Evolutionary conservation across 2,329 filamentous ascomycete species (phyloP).

Genomic region (Sphaerulina vaccinii): DNA sequence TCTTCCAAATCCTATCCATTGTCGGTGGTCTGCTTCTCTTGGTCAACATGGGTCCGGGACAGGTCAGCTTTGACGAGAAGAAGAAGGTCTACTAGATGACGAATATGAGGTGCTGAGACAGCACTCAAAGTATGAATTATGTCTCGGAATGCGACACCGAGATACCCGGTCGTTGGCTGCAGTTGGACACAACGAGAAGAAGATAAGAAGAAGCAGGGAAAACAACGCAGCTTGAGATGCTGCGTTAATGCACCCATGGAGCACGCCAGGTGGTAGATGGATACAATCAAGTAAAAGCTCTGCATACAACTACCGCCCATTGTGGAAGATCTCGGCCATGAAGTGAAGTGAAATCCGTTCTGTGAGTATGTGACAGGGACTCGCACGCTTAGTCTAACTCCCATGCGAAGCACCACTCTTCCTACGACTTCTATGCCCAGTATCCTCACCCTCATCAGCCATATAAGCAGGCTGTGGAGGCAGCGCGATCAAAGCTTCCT

Average conservation of each 20-base stretch:
- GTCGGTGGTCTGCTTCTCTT: constrained; percentile 93
- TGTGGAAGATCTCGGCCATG: no score
- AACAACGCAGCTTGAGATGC: neutral
- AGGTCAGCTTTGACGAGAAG: constrained; percentile 99
- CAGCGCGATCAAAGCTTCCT: constrained; percentile 5
- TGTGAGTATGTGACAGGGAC: no score
- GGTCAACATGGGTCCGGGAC: constrained; percentile 97
- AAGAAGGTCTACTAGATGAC: constrained; percentile 89
- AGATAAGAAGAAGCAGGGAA: neutral
- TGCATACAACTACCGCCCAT: neutral
- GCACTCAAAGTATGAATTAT: neutral
- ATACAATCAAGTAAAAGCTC: neutral
- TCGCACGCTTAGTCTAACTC: no score
- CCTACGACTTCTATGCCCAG: neutral
- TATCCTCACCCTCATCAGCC: constrained; percentile 3
- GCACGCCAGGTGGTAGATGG: neutral
- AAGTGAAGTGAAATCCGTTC: no score
- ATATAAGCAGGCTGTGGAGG: constrained; percentile 10
- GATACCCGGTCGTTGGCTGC: neutral
- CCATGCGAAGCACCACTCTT: no score
- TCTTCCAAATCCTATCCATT: constrained; percentile 99
- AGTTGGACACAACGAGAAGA: neutral
- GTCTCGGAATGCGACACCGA: neutral
- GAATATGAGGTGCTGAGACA: neutral
- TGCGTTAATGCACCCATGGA: neutral